A percentile compares a stretch with the other conserved stretches of the same genome.
phyloP scores from a whole-genome alignment of 257 asterid genomes.

The Penstemon newberryi region DNA sequence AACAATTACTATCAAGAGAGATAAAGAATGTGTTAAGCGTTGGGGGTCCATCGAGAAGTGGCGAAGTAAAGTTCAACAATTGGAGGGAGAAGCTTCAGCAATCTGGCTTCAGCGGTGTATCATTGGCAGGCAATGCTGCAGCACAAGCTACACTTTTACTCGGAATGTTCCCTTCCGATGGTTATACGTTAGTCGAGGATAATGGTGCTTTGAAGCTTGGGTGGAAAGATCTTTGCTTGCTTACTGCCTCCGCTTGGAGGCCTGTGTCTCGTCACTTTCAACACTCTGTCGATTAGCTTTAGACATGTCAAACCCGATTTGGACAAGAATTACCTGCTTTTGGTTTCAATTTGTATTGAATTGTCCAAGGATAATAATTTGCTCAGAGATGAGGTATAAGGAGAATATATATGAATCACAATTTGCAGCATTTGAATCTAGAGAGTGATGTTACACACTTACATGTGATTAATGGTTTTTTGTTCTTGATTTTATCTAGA shows the following conservation, averaged over 20 bases:
- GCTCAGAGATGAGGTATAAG: no score
- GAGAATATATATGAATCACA: no score
- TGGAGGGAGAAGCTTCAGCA: constrained; percentile 95
- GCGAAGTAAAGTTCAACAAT: constrained; percentile 72
- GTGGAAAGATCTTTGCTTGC: constrained; percentile 97
- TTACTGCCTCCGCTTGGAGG: constrained; percentile 97
- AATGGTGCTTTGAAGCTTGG: constrained; percentile 92
- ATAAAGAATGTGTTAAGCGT: constrained; percentile 74
- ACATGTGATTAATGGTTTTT: no score
- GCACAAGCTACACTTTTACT: constrained; percentile 92
- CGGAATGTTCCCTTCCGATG: constrained; percentile 93
- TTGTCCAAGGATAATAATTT: no score
- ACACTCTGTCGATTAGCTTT: no score
- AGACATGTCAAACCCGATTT: no score
- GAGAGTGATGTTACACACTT: no score
- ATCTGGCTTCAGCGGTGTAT: constrained; percentile 76
- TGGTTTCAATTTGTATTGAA: no score
- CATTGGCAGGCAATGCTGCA: constrained; percentile 89
- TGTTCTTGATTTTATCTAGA: no score
- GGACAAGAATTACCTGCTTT: no score
- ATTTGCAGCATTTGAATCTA: no score
- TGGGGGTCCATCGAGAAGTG: constrained; percentile 80
- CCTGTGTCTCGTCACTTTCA: constrained; percentile 29
- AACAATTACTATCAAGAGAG: constrained; percentile 84
- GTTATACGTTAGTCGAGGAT: constrained; percentile 93